Conservation (phyloP, 2,329 filamentous ascomycete species). For the Lecanicillium sp. region DNA sequence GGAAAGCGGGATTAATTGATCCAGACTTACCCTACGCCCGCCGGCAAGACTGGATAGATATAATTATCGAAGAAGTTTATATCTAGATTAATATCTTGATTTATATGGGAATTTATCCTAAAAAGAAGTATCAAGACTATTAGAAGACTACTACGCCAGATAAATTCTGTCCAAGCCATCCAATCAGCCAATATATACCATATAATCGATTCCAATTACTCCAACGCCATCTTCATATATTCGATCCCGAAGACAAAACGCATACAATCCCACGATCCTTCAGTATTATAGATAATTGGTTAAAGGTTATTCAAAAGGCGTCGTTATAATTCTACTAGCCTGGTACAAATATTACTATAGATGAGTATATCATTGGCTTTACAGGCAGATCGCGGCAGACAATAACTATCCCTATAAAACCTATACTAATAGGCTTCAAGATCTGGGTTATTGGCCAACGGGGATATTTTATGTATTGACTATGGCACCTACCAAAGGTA, state of each 20-base stretch:
- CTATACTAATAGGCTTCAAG: constrained; percentile 9
- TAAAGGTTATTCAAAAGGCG: constrained; percentile 6
- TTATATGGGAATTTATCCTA: constrained; percentile 9
- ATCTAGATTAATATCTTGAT: constrained; percentile 11
- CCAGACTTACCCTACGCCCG: neutral
- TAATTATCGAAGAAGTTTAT: constrained; percentile 9
- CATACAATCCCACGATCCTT: neutral
- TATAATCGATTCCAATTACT: constrained; percentile 9
- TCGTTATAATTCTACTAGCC: neutral
- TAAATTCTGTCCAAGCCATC: neutral
- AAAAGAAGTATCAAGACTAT: constrained; percentile 7
- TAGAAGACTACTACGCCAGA: constrained; percentile 5
- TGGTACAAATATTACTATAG: constrained; percentile 5
- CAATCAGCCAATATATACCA: constrained; percentile 8
- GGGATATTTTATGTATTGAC: constrained; percentile 9
- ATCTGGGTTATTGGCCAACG: constrained; percentile 10
- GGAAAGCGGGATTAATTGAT: neutral
- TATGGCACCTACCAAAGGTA: constrained; percentile 4
- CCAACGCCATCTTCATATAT: constrained; percentile 4
- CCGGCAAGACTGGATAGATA: constrained; percentile 2
- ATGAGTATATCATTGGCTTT: constrained; percentile 6
- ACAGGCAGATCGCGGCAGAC: constrained; percentile 1
- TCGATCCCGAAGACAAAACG: neutral
- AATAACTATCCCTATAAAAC: constrained; percentile 4
- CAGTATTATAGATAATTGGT: constrained; percentile 3